Conservation (phyloP, 2,329 filamentous ascomycete genomes). For the Penicillium verrucosum region DNA sequence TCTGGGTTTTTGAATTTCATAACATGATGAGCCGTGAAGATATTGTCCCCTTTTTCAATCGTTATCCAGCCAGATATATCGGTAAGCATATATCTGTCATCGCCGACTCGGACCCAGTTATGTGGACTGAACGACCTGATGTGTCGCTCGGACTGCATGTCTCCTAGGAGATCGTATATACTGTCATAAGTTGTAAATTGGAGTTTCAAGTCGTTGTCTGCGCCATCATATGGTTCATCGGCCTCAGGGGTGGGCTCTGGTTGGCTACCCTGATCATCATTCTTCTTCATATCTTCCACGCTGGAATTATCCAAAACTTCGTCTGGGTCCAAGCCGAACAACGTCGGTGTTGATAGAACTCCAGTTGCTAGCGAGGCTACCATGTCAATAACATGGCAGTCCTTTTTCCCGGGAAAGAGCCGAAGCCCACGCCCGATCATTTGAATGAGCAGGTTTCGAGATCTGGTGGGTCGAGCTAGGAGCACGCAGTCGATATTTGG, state of each 20-base stretch:
- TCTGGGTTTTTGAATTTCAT: constrained; percentile 26
- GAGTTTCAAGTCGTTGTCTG: constrained; percentile 49
- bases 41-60: constrained; percentile 40
- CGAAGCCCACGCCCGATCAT: constrained; percentile 97
- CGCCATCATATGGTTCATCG: constrained; percentile 24
- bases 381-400: constrained; percentile 96
- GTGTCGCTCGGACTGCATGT: constrained; percentile 73
- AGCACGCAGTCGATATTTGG: constrained; percentile 95
- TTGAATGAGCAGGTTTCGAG: constrained; percentile 88
- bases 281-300: constrained; percentile 57
- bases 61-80: constrained; percentile 61
- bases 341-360: constrained; percentile 82
- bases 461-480: constrained; percentile 81
- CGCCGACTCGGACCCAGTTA: constrained; percentile 79
- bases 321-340: constrained; percentile 86
- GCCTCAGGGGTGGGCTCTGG: neutral
- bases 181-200: constrained; percentile 89
- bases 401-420: constrained; percentile 71
- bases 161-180: constrained; percentile 83
- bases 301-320: constrained; percentile 69
- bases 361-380: constrained; percentile 80
- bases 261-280: constrained; percentile 36
- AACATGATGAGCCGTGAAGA: constrained; percentile 36
- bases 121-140: constrained; percentile 72
- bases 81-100: constrained; percentile 67